Conservation (phyloP, 139 green algal genomes). For the Klebsormidium nitens region DNA sequence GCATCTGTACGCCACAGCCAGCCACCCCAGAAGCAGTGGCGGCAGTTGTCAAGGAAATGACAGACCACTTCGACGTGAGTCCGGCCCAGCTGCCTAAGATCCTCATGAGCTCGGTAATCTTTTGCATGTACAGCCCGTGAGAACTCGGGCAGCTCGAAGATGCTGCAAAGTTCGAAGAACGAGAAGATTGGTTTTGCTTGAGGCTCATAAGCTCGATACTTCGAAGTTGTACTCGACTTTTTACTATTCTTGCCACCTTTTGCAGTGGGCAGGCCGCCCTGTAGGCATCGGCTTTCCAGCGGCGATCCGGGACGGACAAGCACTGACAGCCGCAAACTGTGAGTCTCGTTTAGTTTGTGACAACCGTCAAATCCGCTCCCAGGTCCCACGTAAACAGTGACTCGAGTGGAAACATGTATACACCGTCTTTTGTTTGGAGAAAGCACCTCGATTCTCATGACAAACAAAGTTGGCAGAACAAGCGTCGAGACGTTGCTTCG, state of each 20-base stretch:
- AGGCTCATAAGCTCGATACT: neutral
- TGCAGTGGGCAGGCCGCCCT: slow-evolving; percentile 19
- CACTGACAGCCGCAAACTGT: slow-evolving; percentile 33
- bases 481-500: slow-evolving; percentile 1
- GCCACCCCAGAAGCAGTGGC: slow-evolving; percentile 22
- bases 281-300: slow-evolving; percentile 29
- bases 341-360: neutral
- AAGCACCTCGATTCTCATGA: neutral
- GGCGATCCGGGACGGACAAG: slow-evolving; percentile 14
- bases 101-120: neutral
- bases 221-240: no score
- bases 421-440: neutral
- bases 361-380: neutral
- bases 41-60: slow-evolving; percentile 6
- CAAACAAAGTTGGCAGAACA: neutral
- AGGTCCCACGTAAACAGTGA: neutral
- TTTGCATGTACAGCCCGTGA: no score
- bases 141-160: neutral
- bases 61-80: slow-evolving; percentile 20
- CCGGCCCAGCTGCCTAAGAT: slow-evolving; percentile 1
- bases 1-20: slow-evolving; percentile 29
- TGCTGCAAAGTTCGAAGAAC: neutral
- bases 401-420: neutral
- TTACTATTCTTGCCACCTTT: neutral
- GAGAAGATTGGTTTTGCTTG: neutral